Evolutionary conservation across 139 green algal genomes (phyloP).

Genomic region (Monoraphidium neglectum): DNA sequence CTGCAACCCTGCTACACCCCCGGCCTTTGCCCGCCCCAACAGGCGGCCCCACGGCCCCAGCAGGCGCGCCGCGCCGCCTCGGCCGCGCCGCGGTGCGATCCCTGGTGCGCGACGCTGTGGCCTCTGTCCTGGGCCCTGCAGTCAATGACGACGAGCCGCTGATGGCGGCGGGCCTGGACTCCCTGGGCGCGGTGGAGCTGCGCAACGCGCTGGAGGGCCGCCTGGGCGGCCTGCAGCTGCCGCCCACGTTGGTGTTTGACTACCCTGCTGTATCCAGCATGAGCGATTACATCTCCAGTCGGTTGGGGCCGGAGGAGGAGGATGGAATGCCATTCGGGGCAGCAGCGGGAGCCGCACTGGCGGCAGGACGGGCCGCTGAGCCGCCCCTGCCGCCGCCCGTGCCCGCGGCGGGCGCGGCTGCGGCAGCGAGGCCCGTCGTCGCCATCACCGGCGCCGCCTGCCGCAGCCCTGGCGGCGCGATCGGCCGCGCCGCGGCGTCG

Average conservation of each 20-base stretch:
- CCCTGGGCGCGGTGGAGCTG: constrained; percentile 72
- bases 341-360: not conserved
- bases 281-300: constrained; percentile 6
- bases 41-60: no score
- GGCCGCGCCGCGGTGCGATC: constrained; percentile 17
- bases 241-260: constrained; percentile 87
- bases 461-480: constrained; percentile 8
- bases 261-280: constrained; percentile 68
- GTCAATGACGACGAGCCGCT: constrained; percentile 55
- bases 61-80: no score
- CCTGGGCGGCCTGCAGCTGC: constrained; percentile 63
- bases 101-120: constrained; percentile 47
- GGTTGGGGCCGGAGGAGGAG: constrained; percentile 11
- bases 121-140: constrained; percentile 46
- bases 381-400: no score
- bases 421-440: constrained; percentile 2
- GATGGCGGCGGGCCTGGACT: constrained; percentile 84
- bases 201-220: constrained; percentile 64
- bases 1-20: no score
- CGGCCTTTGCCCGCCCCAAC: no score
- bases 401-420: not conserved
- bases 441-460: constrained; percentile 9
- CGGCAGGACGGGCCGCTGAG: no score
- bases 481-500: not conserved
- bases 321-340: not conserved